Evolutionary conservation across 306 rosid genomes (phyloP).

Genomic region (Albizia julibrissin): DNA sequence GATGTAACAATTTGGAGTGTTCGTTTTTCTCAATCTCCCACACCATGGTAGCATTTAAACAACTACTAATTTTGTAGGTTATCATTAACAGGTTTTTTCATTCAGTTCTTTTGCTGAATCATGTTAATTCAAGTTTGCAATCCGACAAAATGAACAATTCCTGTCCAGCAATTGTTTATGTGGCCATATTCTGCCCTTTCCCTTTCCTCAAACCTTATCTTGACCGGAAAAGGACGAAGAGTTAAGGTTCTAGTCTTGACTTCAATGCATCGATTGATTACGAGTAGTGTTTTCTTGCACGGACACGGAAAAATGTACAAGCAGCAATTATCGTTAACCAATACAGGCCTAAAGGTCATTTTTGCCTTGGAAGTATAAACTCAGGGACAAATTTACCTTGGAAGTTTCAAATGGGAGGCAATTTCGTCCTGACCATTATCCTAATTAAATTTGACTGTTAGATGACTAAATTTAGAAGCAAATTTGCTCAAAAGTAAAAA

Average conservation of each 20-base stretch:
- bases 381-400: too few relatives aligned
- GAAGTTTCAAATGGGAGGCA: too few relatives aligned
- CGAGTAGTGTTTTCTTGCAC: neutral
- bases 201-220: neutral
- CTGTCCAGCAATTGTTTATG: neutral
- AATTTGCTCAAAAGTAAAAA: too few relatives aligned
- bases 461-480: too few relatives aligned
- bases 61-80: conserved; percentile 37
- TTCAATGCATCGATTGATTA: neutral
- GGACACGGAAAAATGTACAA: neutral
- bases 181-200: neutral
- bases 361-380: too few relatives aligned
- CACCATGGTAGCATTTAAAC: conserved; percentile 38
- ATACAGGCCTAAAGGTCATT: too few relatives aligned
- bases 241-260: neutral
- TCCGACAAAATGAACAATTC: conserved; percentile 27
- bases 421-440: too few relatives aligned
- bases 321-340: neutral
- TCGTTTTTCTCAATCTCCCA: conserved; percentile 20
- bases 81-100: neutral
- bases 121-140: conserved; percentile 23
- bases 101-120: conserved; percentile 13
- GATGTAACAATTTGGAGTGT: conserved; percentile 31
- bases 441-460: too few relatives aligned
- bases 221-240: neutral